A percentile compares a stretch with the other conserved stretches of the same genome.
These are phyloP conservation scores for Phytophthora ohioensis DNA, from an alignment of 352 stramenopile species.

Conservation along the genomic window DNA sequence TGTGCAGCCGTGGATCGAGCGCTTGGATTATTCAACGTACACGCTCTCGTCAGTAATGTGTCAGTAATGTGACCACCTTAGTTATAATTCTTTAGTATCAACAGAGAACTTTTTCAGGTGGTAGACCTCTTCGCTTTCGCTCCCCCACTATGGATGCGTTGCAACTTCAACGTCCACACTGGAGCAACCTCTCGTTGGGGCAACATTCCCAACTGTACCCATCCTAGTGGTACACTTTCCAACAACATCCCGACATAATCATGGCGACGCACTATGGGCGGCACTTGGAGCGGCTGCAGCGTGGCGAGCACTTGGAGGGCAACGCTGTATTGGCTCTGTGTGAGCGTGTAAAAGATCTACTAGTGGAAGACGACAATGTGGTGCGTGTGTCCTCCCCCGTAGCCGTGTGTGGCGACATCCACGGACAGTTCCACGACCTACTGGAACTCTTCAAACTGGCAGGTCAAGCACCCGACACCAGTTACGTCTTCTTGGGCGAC, in stretches of 20 bases:
- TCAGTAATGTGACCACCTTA: not conserved
- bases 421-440: constrained; percentile 98
- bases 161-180: constrained; percentile 6
- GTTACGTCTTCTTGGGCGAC: constrained; percentile 97
- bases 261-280: constrained; percentile 47
- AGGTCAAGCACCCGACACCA: constrained; percentile 87
- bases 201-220: constrained; percentile 4
- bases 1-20: not conserved
- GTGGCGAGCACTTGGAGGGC: constrained; percentile 62
- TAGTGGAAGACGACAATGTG: constrained; percentile 86
- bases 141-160: too few relatives aligned
- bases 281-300: constrained; percentile 70
- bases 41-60: not conserved
- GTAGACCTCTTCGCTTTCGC: not conserved
- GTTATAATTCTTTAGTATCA: not conserved
- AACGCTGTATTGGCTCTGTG: constrained; percentile 68
- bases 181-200: not conserved
- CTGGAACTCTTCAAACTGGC: constrained; percentile 93
- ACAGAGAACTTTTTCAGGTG: not conserved
- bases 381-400: constrained; percentile 81
- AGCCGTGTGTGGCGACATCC: constrained; percentile 94
- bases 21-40: not conserved
- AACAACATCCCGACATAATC: not conserved
- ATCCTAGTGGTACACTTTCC: not conserved
- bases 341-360: constrained; percentile 72